Percentiles rank a stretch among this genome's conserved stretches.
phyloP scores from a whole-genome alignment of 441 rosid genomes.

The Daphne laureola region DNA sequence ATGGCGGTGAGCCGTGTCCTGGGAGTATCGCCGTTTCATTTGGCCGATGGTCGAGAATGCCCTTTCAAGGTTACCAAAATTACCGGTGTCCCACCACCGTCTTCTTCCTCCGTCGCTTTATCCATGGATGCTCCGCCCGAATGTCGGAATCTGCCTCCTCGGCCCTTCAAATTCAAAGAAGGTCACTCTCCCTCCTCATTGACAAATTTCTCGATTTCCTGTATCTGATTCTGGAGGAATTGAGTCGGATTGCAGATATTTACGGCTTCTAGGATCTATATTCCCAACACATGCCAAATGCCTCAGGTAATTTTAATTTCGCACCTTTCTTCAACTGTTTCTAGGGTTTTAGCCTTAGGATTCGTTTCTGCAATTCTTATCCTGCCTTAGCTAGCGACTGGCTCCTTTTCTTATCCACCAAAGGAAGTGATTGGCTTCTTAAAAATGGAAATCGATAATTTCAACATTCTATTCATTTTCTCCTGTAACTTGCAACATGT shows the following conservation, averaged over 20 bases:
- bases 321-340: not conserved
- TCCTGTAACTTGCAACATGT: too few relatives aligned
- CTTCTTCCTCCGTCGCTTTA: constrained; percentile 20
- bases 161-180: constrained; percentile 44
- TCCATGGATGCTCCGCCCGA: constrained; percentile 46
- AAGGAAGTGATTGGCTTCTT: too few relatives aligned
- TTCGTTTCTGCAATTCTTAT: too few relatives aligned
- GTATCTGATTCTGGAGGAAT: constrained; percentile 1
- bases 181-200: constrained; percentile 20
- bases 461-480: too few relatives aligned
- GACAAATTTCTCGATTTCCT: not conserved
- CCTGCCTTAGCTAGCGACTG: too few relatives aligned
- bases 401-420: too few relatives aligned
- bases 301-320: constrained; percentile 41
- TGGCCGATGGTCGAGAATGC: constrained; percentile 16
- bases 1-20: constrained; percentile 37
- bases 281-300: constrained; percentile 70
- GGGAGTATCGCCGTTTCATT: constrained; percentile 20
- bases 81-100: constrained; percentile 19
- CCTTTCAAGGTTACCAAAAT: constrained; percentile 21
- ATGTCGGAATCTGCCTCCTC: constrained; percentile 62
- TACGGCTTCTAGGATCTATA: constrained; percentile 48
- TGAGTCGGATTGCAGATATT: constrained; percentile 37
- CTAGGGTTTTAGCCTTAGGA: too few relatives aligned
- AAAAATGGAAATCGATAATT: too few relatives aligned